Evolutionary conservation across 2,329 filamentous ascomycete genomes (phyloP), one percentile per base, ranked within the genome.

Genomic region (Botryosphaeria dothidea): DNA sequence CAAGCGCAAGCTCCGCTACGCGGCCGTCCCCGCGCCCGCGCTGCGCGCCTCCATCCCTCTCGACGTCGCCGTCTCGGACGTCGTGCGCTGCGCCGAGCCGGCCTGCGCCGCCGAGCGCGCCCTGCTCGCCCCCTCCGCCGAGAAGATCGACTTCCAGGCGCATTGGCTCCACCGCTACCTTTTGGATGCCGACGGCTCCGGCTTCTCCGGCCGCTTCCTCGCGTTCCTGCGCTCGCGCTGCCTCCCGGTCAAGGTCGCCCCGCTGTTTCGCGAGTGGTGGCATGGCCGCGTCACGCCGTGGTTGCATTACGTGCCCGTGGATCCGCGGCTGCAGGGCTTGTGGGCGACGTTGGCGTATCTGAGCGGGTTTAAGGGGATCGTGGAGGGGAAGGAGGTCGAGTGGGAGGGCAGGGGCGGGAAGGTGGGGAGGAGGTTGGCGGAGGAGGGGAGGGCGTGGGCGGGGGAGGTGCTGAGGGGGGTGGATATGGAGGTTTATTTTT

Each of bases 401-500:
- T 38, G 8, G 31, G 34, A n/a, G 58, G 48, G 19, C 11, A 29
- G 0, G 17, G n/a, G 46, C n/a, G 17, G 13, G 29, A 51, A 19
- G 11, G 86, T 91, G 67, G 89, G 82, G 8, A 78, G 82, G 72
- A 86, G 85, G 82, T 92, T 93, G 70, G 87, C 89, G 3, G 82
- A 86, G 64, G 79, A 88, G 67, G 90, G 90, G 1, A 81, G 83
- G 60, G 82, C 83, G 65, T 92, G 91, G 90, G 87, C 86, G 2
- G 78, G 80, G 6, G 81, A 82, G 72, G 89, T 86, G 13, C 70
- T 93, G 19, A 80, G 89, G 66, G 86, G 85, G 70, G 89, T 90
- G 74, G 92, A 95, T 71, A 91, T 90, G 86, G 90, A 93, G 75
- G 84, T 92, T 9, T 95, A 95, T 72, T 82, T 94, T 71, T 95